Percentiles rank a stretch among this genome's conserved stretches.
phyloP scores from a whole-genome alignment of 2,329 filamentous ascomycete genomes.

The Epichloe baconii region DNA sequence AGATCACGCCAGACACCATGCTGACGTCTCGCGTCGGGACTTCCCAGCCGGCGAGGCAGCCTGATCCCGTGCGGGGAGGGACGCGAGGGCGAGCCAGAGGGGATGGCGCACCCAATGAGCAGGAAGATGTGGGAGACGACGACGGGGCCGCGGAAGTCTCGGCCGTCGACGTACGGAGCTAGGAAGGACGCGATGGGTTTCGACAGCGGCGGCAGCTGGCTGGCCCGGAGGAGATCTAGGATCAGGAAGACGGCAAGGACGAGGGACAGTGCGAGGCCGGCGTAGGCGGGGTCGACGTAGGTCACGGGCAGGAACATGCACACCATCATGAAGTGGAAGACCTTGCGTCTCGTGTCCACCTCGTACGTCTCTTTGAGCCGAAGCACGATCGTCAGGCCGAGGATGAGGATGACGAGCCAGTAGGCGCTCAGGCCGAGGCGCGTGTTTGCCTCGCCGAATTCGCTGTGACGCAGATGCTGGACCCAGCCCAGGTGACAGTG shows the following conservation, averaged over 20 bases:
- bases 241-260: slow-evolving; percentile 76
- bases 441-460: slow-evolving; percentile 65
- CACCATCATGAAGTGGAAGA: slow-evolving; percentile 98
- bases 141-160: slow-evolving; percentile 84
- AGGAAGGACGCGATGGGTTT: slow-evolving; percentile 77
- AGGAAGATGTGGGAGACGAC: slow-evolving; percentile 95
- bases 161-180: slow-evolving; percentile 84
- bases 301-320: slow-evolving; percentile 82
- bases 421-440: slow-evolving; percentile 67
- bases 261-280: slow-evolving; percentile 64
- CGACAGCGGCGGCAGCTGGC: slow-evolving; percentile 80
- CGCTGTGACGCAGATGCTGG: slow-evolving; percentile 48
- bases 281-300: slow-evolving; percentile 76
- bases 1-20: slow-evolving; percentile 87
- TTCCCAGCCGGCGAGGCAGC: slow-evolving; percentile 60
- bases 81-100: slow-evolving; percentile 75
- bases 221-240: slow-evolving; percentile 78
- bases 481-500: slow-evolving; percentile 44
- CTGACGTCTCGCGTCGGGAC: slow-evolving; percentile 60
- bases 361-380: slow-evolving; percentile 65
- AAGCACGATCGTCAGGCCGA: slow-evolving; percentile 64
- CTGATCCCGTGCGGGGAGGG: slow-evolving; percentile 43
- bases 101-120: slow-evolving; percentile 86
- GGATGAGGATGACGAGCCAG: slow-evolving; percentile 54
- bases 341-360: slow-evolving; percentile 89